Evolutionary conservation across 2,329 filamentous ascomycete species (phyloP).

Genomic region (Zasmidium angulare): DNA sequence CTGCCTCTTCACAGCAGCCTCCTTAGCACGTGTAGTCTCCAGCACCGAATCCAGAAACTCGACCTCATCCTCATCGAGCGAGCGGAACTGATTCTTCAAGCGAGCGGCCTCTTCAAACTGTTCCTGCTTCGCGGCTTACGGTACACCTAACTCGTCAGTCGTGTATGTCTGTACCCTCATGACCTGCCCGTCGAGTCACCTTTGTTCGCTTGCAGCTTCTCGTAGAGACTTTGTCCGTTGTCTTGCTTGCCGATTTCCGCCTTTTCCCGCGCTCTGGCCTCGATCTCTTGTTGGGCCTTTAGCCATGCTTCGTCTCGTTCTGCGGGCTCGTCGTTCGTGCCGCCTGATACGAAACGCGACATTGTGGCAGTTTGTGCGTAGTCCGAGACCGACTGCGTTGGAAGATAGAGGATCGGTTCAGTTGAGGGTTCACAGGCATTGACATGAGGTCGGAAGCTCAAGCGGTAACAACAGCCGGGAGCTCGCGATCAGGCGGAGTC

Average conservation of each 20-base stretch:
- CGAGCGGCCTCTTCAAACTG: conserved; percentile 72
- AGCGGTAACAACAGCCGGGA: neutral
- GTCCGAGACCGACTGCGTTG: neutral
- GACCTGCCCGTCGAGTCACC: conserved; percentile 45
- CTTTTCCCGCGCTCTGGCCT: conserved; percentile 56
- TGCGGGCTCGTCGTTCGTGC: conserved; percentile 48
- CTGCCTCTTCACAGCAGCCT: conserved; percentile 57
- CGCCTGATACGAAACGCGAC: conserved; percentile 55
- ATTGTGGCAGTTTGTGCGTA: too few species aligned
- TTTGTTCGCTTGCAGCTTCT: conserved; percentile 79
- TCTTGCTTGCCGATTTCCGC: conserved; percentile 50
- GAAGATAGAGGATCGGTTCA: neutral
- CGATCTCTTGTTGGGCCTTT: conserved; percentile 63
- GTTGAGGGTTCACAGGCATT: neutral
- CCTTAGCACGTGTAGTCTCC: conserved; percentile 57
- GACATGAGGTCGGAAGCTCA: neutral
- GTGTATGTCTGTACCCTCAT: conserved; percentile 7
- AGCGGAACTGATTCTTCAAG: conserved; percentile 73
- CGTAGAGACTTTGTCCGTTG: conserved; percentile 65
- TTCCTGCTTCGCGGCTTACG: conserved; percentile 72
- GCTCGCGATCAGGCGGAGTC: neutral
- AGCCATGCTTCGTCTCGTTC: conserved; percentile 61
- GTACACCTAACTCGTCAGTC: conserved; percentile 29
- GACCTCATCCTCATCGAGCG: conserved; percentile 75
- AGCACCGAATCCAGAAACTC: conserved; percentile 67